Evolutionary conservation across 192 early-diverging fungal genomes (phyloP).

Genomic region (Coemansia sp.): DNA sequence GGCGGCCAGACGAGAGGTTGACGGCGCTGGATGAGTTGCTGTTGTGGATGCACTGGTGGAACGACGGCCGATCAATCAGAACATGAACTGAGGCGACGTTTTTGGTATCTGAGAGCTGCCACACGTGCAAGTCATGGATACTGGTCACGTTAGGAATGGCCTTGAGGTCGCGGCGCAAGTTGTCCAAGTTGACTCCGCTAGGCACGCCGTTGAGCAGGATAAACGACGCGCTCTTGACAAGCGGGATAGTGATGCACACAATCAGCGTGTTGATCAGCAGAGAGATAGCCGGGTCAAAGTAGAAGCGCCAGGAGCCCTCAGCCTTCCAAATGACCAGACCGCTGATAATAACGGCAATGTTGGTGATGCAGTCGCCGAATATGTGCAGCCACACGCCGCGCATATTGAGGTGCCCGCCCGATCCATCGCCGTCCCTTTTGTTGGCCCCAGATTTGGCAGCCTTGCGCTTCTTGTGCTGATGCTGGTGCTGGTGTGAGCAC

Average conservation of each 20-base stretch:
- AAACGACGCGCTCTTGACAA: slow-evolving; percentile 69
- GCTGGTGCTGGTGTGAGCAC: slow-evolving; percentile 21
- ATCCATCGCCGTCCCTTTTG: slow-evolving; percentile 17
- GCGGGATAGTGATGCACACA: slow-evolving; percentile 59
- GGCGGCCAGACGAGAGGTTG: slow-evolving; percentile 14
- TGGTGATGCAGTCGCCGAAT: slow-evolving; percentile 86
- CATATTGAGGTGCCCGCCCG: slow-evolving; percentile 65
- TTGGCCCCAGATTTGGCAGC: slow-evolving; percentile 17
- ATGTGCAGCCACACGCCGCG: slow-evolving; percentile 87
- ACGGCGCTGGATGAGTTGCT: slow-evolving; percentile 35
- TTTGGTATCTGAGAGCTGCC: slow-evolving; percentile 87
- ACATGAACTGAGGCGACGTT: slow-evolving; percentile 85
- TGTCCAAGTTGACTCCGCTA: slow-evolving; percentile 62
- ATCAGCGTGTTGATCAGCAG: slow-evolving; percentile 59
- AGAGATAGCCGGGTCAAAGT: slow-evolving; percentile 85
- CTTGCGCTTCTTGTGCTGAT: slow-evolving; percentile 32
- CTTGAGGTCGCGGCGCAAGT: slow-evolving; percentile 64
- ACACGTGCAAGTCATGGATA: slow-evolving; percentile 92
- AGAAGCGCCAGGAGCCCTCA: slow-evolving; percentile 70
- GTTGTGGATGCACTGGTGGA: slow-evolving; percentile 54
- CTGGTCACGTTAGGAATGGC: slow-evolving; percentile 68
- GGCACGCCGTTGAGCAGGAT: slow-evolving; percentile 88
- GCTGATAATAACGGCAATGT: slow-evolving; percentile 82
- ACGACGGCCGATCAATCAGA: slow-evolving; percentile 58
- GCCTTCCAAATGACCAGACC: slow-evolving; percentile 78